Percentiles rank a stretch among this genome's conserved stretches.
Conservation (phyloP, 2,329 filamentous ascomycete species). For the Fusarium oligoseptatum region DNA sequence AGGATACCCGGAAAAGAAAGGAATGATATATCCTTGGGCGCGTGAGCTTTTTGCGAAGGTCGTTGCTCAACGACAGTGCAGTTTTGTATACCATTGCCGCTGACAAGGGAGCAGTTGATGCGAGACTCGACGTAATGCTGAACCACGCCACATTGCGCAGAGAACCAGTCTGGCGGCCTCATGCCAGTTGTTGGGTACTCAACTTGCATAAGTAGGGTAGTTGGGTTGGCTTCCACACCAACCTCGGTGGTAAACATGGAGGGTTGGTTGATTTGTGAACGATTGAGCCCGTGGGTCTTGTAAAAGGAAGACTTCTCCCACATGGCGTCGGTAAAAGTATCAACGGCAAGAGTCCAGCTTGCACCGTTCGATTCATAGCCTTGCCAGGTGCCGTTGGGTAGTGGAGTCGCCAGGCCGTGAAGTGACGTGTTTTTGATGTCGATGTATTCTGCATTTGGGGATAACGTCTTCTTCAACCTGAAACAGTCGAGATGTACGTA, state of each 20-base stretch:
- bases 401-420: not conserved
- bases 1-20: not conserved
- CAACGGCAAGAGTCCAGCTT: not conserved
- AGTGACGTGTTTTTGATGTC: not conserved
- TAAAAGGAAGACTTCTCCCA: not conserved
- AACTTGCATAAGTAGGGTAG: not conserved
- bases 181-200: not conserved
- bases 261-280: not conserved
- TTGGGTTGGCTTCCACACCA: not conserved
- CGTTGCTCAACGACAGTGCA: conserved; percentile 1
- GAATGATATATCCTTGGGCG: not conserved
- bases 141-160: not conserved
- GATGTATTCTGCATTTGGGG: not conserved
- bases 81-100: not conserved
- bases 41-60: not conserved
- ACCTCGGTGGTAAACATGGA: not conserved
- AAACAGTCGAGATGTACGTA: not conserved
- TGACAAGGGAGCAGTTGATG: not conserved
- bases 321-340: not conserved
- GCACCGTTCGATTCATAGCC: not conserved
- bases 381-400: not conserved
- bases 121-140: conserved; percentile 1
- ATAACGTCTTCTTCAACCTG: not conserved
- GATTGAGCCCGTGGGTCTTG: not conserved
- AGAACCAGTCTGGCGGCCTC: not conserved